Evolutionary conservation across 2,329 filamentous ascomycete genomes (phyloP).

Genomic region (Colletotrichum cordylinicola): DNA sequence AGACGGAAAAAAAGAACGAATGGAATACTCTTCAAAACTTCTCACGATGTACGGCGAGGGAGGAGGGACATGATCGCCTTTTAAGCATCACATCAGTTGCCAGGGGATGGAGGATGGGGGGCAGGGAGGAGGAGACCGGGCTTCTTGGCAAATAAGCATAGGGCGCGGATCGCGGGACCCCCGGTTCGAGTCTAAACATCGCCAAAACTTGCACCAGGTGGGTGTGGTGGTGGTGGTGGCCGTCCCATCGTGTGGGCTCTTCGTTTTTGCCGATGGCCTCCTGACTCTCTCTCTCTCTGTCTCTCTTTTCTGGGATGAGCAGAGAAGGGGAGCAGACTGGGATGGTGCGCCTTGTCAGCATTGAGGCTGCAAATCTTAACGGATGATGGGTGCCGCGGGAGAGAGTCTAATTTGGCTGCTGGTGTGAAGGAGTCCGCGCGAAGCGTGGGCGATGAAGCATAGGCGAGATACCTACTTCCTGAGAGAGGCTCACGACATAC

Average conservation of each 20-base stretch:
- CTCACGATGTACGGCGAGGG: neutral
- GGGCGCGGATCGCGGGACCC: neutral
- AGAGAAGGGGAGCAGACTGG: neutral
- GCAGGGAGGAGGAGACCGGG: neutral
- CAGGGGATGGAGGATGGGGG: neutral
- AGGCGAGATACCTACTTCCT: neutral
- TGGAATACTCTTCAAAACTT: neutral
- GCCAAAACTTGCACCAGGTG: conserved; percentile 8
- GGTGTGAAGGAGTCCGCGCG: conserved; percentile 1
- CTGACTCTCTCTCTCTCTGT: neutral
- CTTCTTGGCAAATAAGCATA: conserved; percentile 10
- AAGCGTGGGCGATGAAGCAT: neutral
- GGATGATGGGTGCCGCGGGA: neutral
- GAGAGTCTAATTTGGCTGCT: neutral
- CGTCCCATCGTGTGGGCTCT: neutral
- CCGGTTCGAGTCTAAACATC: conserved; percentile 6
- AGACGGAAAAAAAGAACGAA: neutral
- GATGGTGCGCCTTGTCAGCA: neutral
- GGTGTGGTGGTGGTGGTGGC: neutral
- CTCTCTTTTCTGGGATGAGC: neutral
- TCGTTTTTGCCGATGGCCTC: neutral
- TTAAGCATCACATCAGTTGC: conserved; percentile 14
- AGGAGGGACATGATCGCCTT: conserved; percentile 11
- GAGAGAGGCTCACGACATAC: neutral
- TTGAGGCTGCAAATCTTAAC: neutral